Percentiles rank a stretch among this genome's conserved stretches.
These are phyloP conservation scores for Pichia ethanolica DNA, from an alignment of 805 yeast species.

Conservation along the genomic window DNA sequence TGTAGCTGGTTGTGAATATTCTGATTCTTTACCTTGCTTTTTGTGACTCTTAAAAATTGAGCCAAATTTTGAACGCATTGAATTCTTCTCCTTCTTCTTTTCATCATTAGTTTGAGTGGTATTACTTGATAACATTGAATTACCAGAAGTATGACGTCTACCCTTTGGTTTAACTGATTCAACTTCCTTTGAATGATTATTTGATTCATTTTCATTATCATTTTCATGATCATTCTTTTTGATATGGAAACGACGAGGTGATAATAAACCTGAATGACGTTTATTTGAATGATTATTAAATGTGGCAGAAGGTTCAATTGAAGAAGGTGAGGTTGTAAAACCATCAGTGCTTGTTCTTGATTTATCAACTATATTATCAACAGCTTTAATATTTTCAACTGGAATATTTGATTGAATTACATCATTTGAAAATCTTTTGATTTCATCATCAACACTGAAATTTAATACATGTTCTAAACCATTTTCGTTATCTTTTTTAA, in stretches of 20 bases:
- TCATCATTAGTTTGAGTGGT: conserved; percentile 1
- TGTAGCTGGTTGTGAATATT: conserved; percentile 12
- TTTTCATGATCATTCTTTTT: conserved; percentile 6
- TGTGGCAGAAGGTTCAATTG: not conserved
- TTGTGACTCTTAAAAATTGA: conserved; percentile 56
- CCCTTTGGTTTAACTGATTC: not conserved
- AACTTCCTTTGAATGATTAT: not conserved
- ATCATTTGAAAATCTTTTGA: conserved; percentile 44
- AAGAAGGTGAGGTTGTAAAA: conserved; percentile 15
- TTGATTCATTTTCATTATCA: not conserved
- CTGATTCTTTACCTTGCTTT: conserved; percentile 37
- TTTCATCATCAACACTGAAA: conserved; percentile 55
- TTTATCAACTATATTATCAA: conserved; percentile 1
- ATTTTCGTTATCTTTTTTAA: conserved; percentile 47
- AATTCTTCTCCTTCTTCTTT: conserved; percentile 26
- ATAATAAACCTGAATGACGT: conserved; percentile 6
- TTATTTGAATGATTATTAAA: not conserved
- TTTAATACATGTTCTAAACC: conserved; percentile 60
- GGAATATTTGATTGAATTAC: conserved; percentile 23
- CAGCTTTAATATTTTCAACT: conserved; percentile 18
- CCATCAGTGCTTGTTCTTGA: conserved; percentile 13
- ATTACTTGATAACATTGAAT: conserved; percentile 10
- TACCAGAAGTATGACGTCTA: conserved; percentile 11
- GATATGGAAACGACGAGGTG: conserved; percentile 10
- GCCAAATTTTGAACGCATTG: conserved; percentile 64